A percentile compares a stretch with the other conserved stretches of the same genome.
phyloP scores from a whole-genome alignment of 2,329 filamentous ascomycete genomes.

The Pezicula carpinea region DNA sequence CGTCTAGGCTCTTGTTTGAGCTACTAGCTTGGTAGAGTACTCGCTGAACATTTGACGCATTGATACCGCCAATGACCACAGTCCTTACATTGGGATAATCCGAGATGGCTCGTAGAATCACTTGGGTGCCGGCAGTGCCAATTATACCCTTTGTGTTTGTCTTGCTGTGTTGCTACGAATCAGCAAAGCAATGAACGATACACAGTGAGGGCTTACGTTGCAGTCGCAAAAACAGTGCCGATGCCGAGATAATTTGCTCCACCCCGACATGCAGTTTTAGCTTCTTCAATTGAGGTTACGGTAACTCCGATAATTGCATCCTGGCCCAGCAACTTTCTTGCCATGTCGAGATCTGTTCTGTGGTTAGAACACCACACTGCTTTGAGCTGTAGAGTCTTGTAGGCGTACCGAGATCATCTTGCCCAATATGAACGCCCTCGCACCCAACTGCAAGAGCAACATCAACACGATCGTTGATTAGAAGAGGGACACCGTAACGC shows the following conservation, averaged over 20 bases:
- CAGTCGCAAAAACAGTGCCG: conserved; percentile 82
- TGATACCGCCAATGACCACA: conserved; percentile 88
- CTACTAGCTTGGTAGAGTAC: conserved; percentile 65
- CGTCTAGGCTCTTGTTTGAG: conserved; percentile 60
- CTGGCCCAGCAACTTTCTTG: conserved; percentile 67
- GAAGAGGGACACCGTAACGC: conserved; percentile 65
- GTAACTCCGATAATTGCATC: conserved; percentile 85
- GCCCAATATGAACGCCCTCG: conserved; percentile 90
- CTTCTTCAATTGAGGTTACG: conserved; percentile 70
- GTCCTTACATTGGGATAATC: conserved; percentile 43
- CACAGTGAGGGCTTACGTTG: conserved; percentile 49
- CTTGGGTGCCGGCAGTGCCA: conserved; percentile 64
- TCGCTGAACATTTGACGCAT: conserved; percentile 66
- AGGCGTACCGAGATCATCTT: conserved; percentile 78
- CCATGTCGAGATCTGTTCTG: conserved; percentile 51
- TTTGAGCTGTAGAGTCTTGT: conserved; percentile 1
- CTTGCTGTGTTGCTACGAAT: conserved; percentile 51
- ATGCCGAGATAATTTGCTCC: conserved; percentile 92
- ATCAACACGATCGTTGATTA: conserved; percentile 92
- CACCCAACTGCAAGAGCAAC: conserved; percentile 80
- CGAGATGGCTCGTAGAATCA: conserved; percentile 57
- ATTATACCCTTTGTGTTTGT: conserved; percentile 81
- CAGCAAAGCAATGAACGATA: not conserved
- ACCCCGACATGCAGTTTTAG: conserved; percentile 61
- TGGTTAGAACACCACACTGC: conserved; percentile 11